Evolutionary conservation across 169 alveolate genomes (phyloP).

Genomic region (Plasmodium relictum): DNA sequence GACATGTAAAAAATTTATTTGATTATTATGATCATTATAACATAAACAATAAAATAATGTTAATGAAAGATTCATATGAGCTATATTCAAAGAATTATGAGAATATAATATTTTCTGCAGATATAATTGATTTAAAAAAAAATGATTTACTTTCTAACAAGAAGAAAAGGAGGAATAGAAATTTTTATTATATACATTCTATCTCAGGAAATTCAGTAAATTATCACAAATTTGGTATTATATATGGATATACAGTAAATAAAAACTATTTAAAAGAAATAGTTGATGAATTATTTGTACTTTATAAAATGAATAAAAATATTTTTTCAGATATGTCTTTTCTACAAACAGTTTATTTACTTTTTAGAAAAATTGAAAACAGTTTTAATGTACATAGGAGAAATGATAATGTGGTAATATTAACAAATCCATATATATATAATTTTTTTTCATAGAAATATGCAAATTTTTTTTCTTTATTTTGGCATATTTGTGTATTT

Average conservation of each 20-base stretch:
- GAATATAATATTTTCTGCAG: slow-evolving; percentile 23
- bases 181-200: slow-evolving; percentile 16
- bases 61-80: slow-evolving; percentile 61
- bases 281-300: slow-evolving; percentile 14
- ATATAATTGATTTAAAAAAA: slow-evolving; percentile 44
- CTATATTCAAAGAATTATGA: slow-evolving; percentile 31
- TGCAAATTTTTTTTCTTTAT: neutral
- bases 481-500: too few species aligned
- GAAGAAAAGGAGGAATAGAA: neutral
- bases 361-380: slow-evolving; percentile 41
- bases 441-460: slow-evolving; percentile 5
- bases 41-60: slow-evolving; percentile 50
- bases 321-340: slow-evolving; percentile 31
- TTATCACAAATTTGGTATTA: slow-evolving; percentile 35
- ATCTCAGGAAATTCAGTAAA: slow-evolving; percentile 33
- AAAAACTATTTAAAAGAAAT: slow-evolving; percentile 13
- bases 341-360: slow-evolving; percentile 40
- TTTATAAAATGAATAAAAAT: slow-evolving; percentile 20
- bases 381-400: slow-evolving; percentile 39
- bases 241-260: slow-evolving; percentile 49
- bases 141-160: slow-evolving; percentile 9
- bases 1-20: slow-evolving; percentile 23
- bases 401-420: slow-evolving; percentile 38
- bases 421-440: neutral
- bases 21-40: slow-evolving; percentile 27